Evolutionary conservation across 345 rosid species (phyloP).

Genomic region (Microcos paniculata): DNA sequence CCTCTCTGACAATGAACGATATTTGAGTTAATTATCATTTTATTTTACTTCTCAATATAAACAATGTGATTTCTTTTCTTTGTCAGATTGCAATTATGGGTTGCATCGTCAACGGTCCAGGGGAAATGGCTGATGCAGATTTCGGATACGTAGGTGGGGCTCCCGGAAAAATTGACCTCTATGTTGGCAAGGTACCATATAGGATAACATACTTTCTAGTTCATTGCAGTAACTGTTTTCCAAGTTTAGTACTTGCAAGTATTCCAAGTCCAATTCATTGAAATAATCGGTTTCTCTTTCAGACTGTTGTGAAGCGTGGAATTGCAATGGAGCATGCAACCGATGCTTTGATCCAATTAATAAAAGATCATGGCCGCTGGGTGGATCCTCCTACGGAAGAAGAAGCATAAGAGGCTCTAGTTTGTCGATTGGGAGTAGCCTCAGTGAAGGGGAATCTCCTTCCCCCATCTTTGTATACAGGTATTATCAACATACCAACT

Average conservation of each 20-base stretch:
- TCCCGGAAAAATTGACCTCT: constrained; percentile 95
- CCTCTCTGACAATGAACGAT: constrained; percentile 10
- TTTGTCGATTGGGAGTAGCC: neutral
- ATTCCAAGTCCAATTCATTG: neutral
- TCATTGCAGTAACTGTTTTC: neutral
- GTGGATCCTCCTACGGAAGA: constrained; percentile 11
- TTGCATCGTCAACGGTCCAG: constrained; percentile 98
- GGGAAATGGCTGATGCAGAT: constrained; percentile 99
- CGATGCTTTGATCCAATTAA: constrained; percentile 81
- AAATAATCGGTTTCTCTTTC: constrained; percentile 20
- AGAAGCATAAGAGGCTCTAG: neutral
- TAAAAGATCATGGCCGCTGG: constrained; percentile 85
- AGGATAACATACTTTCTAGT: constrained; percentile 10
- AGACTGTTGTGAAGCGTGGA: constrained; percentile 97
- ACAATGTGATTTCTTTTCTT: neutral
- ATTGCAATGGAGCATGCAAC: constrained; percentile 88
- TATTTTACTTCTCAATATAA: neutral
- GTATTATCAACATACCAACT: neutral
- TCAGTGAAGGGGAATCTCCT: neutral
- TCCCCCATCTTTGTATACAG: neutral
- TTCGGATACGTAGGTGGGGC: constrained; percentile 97
- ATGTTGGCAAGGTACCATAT: constrained; percentile 83
- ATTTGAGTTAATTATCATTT: neutral
- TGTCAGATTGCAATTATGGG: constrained; percentile 95
- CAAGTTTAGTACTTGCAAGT: neutral